Base-by-base conservation (phyloP, 352 stramenopile genomes). In the Pythium pyrilobum region DNA sequence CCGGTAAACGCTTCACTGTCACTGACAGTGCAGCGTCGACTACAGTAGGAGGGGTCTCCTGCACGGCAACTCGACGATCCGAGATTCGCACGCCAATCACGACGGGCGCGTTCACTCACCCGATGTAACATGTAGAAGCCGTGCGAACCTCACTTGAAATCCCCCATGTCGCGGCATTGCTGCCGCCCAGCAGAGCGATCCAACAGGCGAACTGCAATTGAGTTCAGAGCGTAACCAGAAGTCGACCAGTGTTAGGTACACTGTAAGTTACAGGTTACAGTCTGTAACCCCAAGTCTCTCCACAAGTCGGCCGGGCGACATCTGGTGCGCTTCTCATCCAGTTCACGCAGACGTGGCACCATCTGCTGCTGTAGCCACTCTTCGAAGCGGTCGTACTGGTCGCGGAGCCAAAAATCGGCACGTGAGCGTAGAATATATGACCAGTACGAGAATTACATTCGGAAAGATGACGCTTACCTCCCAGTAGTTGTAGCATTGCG, bases 351-450 rank as follows among this genome's bases (percentile, higher is more conserved):
- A 39, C 34, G 34, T 39, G 34, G 34, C 32, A n/a, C n/a, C n/a
- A n/a, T n/a, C n/a, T n/a, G n/a, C n/a, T n/a, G n/a, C n/a, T 43
- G 31, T 43, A 40, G 43, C 43, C 43, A 51, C 27, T 39, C 43
- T 29, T 16, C 5, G 45, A 31, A 32, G 20, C 20, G 32, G 15
- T 31, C 18, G 46, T 53, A 32, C 46, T 53, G 46, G 46, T 53
- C 46, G 23, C 8, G n/a, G 43, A 53, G 46, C 4, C 15, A 12
- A 12, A 34, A 29, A 33, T 27, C n/a, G n/a, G n/a, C n/a, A n/a
- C n/a, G n/a, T n/a, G n/a, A n/a, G n/a, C n/a, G n/a, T 53, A 24
- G 13, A 53, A 36, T 53, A 24, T 10, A 23, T 32, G 46, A 42
- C 46, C 46, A 53, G 46, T n/a, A 53, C 46, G 46, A 11, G n/a